These are phyloP conservation scores for Eutrema yunnanense DNA, from an alignment of 345 rosid species.

Conservation along the genomic window DNA sequence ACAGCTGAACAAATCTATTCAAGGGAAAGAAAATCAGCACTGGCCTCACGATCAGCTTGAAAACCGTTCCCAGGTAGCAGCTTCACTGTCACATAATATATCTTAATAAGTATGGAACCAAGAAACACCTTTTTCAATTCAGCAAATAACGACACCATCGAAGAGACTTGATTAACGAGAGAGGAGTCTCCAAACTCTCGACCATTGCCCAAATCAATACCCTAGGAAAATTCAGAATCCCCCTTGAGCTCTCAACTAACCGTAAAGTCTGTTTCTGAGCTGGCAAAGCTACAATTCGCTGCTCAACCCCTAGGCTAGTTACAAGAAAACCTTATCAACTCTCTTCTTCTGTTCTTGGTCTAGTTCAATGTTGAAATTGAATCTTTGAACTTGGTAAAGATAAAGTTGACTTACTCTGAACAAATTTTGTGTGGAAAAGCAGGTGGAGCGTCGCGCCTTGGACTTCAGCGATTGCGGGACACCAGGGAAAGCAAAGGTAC, in stretches of 20 bases:
- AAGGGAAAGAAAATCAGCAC: conserved; percentile 40
- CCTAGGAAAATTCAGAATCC: background rate
- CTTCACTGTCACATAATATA: conserved; percentile 41
- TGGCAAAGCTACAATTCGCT: background rate
- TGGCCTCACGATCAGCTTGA: conserved; percentile 32
- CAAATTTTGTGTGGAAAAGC: conserved; percentile 26
- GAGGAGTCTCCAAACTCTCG: background rate
- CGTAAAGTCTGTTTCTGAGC: background rate
- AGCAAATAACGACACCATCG: background rate
- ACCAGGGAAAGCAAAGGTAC: conserved; percentile 55
- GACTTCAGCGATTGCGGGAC: conserved; percentile 96
- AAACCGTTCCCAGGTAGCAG: conserved; percentile 38
- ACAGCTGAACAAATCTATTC: conserved; percentile 26
- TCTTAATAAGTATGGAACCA: background rate
- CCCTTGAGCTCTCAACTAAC: background rate
- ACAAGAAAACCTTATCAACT: background rate
- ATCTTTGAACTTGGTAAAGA: conserved; percentile 1
- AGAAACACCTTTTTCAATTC: background rate
- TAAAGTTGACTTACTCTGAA: background rate
- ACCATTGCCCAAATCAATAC: background rate
- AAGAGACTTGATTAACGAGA: background rate
- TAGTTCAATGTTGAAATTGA: background rate
- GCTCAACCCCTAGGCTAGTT: background rate
- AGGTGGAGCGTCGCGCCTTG: conserved; percentile 78
- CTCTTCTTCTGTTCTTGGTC: background rate